Evolutionary conservation across 345 rosid species (phyloP).

Genomic region (Alliaria petiolata): DNA sequence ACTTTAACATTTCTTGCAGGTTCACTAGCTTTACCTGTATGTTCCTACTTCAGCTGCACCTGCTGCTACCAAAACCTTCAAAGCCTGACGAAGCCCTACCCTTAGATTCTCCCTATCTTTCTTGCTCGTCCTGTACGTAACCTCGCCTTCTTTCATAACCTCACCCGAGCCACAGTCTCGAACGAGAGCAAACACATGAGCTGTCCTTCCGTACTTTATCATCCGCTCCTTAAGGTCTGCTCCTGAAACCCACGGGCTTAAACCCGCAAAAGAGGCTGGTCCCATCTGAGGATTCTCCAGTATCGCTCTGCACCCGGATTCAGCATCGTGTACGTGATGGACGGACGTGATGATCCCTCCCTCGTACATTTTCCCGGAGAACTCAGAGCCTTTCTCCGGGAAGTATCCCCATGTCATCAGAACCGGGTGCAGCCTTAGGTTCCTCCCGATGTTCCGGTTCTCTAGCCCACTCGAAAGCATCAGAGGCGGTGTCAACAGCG

Average conservation of each 20-base stretch:
- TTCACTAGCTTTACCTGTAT: slow-evolving; percentile 26
- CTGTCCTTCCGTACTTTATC: slow-evolving; percentile 52
- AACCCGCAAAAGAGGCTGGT: slow-evolving; percentile 38
- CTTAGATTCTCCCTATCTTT: slow-evolving; percentile 42
- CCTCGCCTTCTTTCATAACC: slow-evolving; percentile 43
- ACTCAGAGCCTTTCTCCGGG: slow-evolving; percentile 40
- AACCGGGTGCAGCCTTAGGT: slow-evolving; percentile 61
- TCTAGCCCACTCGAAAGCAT: slow-evolving; percentile 59
- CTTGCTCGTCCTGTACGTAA: slow-evolving; percentile 32
- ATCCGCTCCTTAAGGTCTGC: slow-evolving; percentile 48
- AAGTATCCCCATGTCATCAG: slow-evolving; percentile 69
- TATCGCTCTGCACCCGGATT: slow-evolving; percentile 36
- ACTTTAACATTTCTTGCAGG: background rate
- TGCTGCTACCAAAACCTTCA: slow-evolving; percentile 59
- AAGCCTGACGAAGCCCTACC: slow-evolving; percentile 43
- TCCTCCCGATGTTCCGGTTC: slow-evolving; percentile 54
- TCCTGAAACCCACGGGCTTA: slow-evolving; percentile 65
- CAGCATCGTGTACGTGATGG: slow-evolving; percentile 30
- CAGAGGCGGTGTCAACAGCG: slow-evolving; percentile 59
- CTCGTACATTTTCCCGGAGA: slow-evolving; percentile 40
- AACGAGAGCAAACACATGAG: slow-evolving; percentile 42
- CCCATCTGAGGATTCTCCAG: slow-evolving; percentile 58
- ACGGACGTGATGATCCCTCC: slow-evolving; percentile 65
- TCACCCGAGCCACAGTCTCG: slow-evolving; percentile 48
- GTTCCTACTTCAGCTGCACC: slow-evolving; percentile 74